Conservation (phyloP, 1,284 basidiomycete species). For the Ustilago nuda region DNA sequence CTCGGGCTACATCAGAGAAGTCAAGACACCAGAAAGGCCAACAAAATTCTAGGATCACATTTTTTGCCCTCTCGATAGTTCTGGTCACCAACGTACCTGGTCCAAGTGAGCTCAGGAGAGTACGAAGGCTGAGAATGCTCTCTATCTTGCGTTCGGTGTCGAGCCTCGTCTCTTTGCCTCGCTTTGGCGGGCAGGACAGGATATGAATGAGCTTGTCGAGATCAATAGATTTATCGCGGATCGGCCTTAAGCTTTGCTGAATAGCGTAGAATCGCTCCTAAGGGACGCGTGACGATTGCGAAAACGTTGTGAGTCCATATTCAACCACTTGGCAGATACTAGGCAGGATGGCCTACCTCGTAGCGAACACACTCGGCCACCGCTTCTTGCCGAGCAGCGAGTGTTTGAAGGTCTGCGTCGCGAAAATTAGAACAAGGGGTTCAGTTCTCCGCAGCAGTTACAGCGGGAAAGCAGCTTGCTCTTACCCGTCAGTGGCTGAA, state of each 20-base stretch:
- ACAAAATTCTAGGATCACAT: neutral
- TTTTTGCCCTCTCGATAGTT: too few relatives aligned
- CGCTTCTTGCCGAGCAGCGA: constrained; percentile 79
- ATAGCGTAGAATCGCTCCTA: constrained; percentile 77
- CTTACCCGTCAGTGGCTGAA: constrained; percentile 81
- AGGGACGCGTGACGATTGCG: neutral
- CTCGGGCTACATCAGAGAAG: constrained; percentile 71
- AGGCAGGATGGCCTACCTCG: constrained; percentile 71
- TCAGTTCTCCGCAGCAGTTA: neutral
- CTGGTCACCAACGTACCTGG: constrained; percentile 21
- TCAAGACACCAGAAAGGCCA: neutral
- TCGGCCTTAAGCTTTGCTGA: constrained; percentile 77
- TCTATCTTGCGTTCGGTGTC: constrained; percentile 78
- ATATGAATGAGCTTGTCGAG: constrained; percentile 83
- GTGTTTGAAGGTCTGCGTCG: constrained; percentile 74
- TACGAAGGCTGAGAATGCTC: constrained; percentile 80
- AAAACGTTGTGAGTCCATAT: neutral
- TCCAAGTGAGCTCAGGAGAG: constrained; percentile 72
- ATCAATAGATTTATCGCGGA: constrained; percentile 77
- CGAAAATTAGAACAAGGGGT: constrained; percentile 8
- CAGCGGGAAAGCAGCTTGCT: neutral
- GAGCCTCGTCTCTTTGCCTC: constrained; percentile 67
- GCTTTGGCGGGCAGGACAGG: constrained; percentile 27
- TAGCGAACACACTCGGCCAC: constrained; percentile 77
- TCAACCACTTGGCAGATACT: neutral